phyloP scores from a whole-genome alignment of 2,329 filamentous ascomycete species.

The Penicillium brasilianum region DNA sequence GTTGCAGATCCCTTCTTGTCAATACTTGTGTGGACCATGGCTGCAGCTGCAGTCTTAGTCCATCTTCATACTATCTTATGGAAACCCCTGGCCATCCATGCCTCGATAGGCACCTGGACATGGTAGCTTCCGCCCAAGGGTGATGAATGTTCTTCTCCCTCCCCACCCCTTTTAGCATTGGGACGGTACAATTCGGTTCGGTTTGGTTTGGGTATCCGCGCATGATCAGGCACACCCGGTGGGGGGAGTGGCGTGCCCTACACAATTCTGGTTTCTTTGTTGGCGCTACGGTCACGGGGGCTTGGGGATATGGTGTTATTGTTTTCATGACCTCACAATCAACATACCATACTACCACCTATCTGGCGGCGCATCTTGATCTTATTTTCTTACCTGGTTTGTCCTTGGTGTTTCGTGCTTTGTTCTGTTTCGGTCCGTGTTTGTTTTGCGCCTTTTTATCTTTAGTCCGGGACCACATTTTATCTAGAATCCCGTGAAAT shows the following conservation, averaged over 20 bases:
- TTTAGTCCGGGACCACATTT: slow-evolving; percentile 9
- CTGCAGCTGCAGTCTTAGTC: neutral
- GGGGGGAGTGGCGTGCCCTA: neutral
- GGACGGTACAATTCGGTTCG: slow-evolving; percentile 13
- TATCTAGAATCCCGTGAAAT: slow-evolving; percentile 18
- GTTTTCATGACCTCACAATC: slow-evolving; percentile 6
- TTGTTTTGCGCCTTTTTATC: neutral
- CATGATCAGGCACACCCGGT: slow-evolving; percentile 17
- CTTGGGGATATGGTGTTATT: slow-evolving; percentile 7
- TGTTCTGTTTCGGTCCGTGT: neutral
- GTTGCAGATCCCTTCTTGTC: slow-evolving; percentile 18
- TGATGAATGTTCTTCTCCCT: neutral
- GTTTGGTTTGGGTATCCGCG: slow-evolving; percentile 20
- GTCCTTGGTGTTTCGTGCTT: neutral
- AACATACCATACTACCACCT: slow-evolving; percentile 21
- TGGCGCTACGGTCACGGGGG: slow-evolving; percentile 16
- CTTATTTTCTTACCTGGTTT: neutral
- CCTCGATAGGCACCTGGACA: neutral
- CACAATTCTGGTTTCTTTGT: slow-evolving; percentile 15
- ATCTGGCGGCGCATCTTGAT: slow-evolving; percentile 22
- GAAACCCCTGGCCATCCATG: neutral
- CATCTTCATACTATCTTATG: neutral
- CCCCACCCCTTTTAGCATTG: slow-evolving; percentile 18
- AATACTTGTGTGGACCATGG: slow-evolving; percentile 11
- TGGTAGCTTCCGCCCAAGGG: neutral